Conservation (phyloP, 2,329 filamentous ascomycete species). For the Stagonosporopsis chrysanthemi region DNA sequence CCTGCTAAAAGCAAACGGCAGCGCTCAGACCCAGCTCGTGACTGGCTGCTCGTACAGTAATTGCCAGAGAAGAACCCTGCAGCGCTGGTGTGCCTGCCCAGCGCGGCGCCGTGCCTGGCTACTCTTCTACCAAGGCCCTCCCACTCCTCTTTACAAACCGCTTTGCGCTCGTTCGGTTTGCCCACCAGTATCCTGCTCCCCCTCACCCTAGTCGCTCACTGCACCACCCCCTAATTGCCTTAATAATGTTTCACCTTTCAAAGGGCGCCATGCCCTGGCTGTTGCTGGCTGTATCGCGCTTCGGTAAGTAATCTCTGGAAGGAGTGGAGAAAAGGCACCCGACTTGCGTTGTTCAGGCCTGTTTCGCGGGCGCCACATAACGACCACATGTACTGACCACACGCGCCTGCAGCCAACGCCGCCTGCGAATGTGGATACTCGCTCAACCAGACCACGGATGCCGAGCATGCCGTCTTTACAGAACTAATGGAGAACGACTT, state of each 20-base stretch:
- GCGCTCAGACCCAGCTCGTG: slow-evolving; percentile 17
- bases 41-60: slow-evolving; percentile 23
- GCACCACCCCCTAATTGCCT: slow-evolving; percentile 21
- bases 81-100: slow-evolving; percentile 14
- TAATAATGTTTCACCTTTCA: slow-evolving; percentile 30
- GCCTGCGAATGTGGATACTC: slow-evolving; percentile 78
- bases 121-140: slow-evolving; percentile 16
- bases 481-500: slow-evolving; percentile 78
- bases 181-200: slow-evolving; percentile 11
- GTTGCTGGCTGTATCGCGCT: slow-evolving; percentile 39
- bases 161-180: slow-evolving; percentile 27
- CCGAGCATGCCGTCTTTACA: slow-evolving; percentile 64
- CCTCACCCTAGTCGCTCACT: slow-evolving; percentile 34
- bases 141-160: slow-evolving; percentile 20
- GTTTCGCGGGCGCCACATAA: not conserved
- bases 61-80: slow-evolving; percentile 19
- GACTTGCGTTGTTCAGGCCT: not conserved
- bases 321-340: not conserved
- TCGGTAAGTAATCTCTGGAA: slow-evolving; percentile 32
- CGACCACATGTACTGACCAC: slow-evolving; percentile 17
- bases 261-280: slow-evolving; percentile 39
- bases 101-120: slow-evolving; percentile 13
- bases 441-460: slow-evolving; percentile 56
- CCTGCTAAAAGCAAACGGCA: slow-evolving; percentile 16
- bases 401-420: slow-evolving; percentile 46